phyloP scores from a whole-genome alignment of 768 basidiomycete species.

The Megacollybia marginata region DNA sequence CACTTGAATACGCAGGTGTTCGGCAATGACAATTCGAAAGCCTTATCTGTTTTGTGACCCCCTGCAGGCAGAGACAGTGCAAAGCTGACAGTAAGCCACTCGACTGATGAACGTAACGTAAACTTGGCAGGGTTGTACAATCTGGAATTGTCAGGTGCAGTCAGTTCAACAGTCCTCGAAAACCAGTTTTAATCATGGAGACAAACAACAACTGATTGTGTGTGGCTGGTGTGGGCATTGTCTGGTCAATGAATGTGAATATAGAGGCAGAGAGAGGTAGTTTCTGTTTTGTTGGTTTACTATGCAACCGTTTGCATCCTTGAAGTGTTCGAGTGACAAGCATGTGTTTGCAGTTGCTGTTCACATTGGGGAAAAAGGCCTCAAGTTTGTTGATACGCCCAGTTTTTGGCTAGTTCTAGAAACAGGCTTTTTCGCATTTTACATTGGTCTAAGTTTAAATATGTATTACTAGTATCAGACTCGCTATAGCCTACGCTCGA shows the following conservation, averaged over 20 bases:
- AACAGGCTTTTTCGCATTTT: no score
- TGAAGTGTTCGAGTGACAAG: not conserved
- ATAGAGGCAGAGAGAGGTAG: not conserved
- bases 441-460: no score
- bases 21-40: conserved; percentile 7
- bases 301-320: not conserved
- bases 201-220: not conserved
- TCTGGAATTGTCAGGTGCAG: not conserved
- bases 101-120: not conserved
- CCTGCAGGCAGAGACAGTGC: not conserved
- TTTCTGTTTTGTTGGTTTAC: not conserved
- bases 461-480: no score
- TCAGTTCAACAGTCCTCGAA: not conserved
- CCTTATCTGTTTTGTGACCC: not conserved
- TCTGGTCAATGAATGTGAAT: not conserved
- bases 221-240: not conserved
- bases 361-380: not conserved
- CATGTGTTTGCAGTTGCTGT: not conserved
- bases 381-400: not conserved
- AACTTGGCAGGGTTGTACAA: not conserved
- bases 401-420: no score
- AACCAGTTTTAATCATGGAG: not conserved
- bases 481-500: no score
- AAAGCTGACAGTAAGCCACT: no score
- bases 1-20: conserved; percentile 11